phyloP scores from a whole-genome alignment of 257 asterid genomes.

The Haberlea rhodopensis region DNA sequence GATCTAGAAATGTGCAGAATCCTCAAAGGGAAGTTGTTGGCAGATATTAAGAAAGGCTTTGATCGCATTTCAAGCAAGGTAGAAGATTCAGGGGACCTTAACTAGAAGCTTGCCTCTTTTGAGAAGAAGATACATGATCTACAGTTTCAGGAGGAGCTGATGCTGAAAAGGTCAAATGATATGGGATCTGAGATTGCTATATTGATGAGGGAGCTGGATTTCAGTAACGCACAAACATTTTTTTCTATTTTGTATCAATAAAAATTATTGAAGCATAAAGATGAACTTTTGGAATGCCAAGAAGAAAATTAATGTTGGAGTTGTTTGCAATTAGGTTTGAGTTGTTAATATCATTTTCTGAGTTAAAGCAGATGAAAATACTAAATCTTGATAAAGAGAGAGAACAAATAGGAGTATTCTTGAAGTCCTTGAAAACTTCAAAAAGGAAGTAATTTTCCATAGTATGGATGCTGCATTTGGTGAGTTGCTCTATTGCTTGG shows the following conservation, averaged over 20 bases:
- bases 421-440: slow-evolving; percentile 53
- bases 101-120: slow-evolving; percentile 56
- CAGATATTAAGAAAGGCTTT: slow-evolving; percentile 64
- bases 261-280: slow-evolving; percentile 56
- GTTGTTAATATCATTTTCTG: slow-evolving; percentile 47
- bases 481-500: slow-evolving; percentile 57
- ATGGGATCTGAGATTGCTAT: slow-evolving; percentile 70
- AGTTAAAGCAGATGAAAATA: slow-evolving; percentile 49
- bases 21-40: slow-evolving; percentile 74
- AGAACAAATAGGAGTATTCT: slow-evolving; percentile 26
- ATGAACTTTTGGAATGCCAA: slow-evolving; percentile 40
- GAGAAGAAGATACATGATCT: slow-evolving; percentile 68
- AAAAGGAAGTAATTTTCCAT: slow-evolving; percentile 46
- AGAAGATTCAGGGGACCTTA: slow-evolving; percentile 62
- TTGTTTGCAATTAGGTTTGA: slow-evolving; percentile 59
- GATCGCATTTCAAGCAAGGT: slow-evolving; percentile 72
- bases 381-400: slow-evolving; percentile 43
- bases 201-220: slow-evolving; percentile 71
- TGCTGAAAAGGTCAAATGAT: slow-evolving; percentile 72
- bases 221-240: slow-evolving; percentile 46
- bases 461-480: slow-evolving; percentile 52
- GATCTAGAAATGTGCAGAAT: slow-evolving; percentile 84
- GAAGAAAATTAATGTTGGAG: slow-evolving; percentile 58
- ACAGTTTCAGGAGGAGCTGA: slow-evolving; percentile 73
- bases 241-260: slow-evolving; percentile 64